A percentile compares a stretch with the other conserved stretches of the same genome.
phyloP scores from a whole-genome alignment of 1,284 basidiomycete species.

The Irpex sp. region DNA sequence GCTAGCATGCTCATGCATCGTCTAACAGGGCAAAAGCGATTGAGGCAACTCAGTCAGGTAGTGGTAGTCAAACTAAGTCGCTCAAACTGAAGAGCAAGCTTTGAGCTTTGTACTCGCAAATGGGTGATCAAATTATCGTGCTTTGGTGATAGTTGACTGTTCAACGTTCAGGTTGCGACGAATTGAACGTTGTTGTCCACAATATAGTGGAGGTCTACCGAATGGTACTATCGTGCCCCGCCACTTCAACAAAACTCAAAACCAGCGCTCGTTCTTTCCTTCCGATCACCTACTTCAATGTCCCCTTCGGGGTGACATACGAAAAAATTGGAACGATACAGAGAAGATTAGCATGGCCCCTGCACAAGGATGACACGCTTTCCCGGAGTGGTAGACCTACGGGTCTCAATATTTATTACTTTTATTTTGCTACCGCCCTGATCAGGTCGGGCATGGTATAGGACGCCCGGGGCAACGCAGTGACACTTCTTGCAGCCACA shows the following conservation, averaged over 20 bases:
- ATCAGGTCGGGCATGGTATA: neutral
- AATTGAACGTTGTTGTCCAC: neutral
- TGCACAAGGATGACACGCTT: constrained; percentile 13
- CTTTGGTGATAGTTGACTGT: no score
- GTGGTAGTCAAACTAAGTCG: neutral
- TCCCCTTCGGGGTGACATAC: constrained; percentile 13
- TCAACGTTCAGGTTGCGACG: no score
- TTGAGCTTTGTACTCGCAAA: neutral
- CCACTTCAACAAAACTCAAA: constrained; percentile 7
- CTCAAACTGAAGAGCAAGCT: neutral
- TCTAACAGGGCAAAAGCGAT: neutral
- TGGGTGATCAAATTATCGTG: no score
- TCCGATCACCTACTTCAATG: neutral
- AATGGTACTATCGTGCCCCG: no score
- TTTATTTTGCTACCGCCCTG: neutral
- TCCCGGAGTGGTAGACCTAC: constrained; percentile 13
- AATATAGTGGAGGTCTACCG: no score
- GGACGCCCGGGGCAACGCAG: neutral
- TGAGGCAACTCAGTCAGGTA: neutral
- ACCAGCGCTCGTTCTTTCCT: no score
- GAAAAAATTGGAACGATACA: constrained; percentile 14
- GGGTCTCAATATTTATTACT: constrained; percentile 12
- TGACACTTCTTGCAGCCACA: neutral
- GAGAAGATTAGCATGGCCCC: constrained; percentile 14
- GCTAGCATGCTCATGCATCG: no score